Evolutionary conservation across 495 filamentous ascomycete species (phyloP).

Genomic region (Polyplosphaeria fusca): DNA sequence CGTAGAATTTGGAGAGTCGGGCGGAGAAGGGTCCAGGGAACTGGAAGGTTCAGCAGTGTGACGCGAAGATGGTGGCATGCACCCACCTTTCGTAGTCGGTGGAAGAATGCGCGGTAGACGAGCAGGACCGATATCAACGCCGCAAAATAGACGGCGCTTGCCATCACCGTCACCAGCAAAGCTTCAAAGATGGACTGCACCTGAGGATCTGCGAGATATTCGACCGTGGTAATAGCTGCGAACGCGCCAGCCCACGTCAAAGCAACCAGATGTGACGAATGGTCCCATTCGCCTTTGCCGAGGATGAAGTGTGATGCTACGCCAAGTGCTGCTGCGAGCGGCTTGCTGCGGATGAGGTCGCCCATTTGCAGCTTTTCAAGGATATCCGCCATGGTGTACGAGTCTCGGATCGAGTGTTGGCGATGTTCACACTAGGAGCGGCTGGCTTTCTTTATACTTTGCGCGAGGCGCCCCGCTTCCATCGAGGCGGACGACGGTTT

Average conservation of each 20-base stretch:
- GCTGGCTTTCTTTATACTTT: no score
- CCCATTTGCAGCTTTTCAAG: background rate
- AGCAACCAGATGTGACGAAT: constrained; percentile 1
- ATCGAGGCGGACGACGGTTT: no score
- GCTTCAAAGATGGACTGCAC: constrained; percentile 1
- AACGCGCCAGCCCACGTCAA: background rate
- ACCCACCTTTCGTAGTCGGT: constrained; percentile 20
- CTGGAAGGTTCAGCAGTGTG: constrained; percentile 1
- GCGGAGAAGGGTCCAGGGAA: constrained; percentile 28
- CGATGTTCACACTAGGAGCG: no score
- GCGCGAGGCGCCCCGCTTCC: no score
- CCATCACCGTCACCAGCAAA: background rate
- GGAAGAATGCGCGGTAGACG: constrained; percentile 29
- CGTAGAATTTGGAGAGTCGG: constrained; percentile 16
- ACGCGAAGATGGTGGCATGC: background rate
- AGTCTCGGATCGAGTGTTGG: no score
- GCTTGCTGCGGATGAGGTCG: constrained; percentile 15
- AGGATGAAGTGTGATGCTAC: constrained; percentile 7
- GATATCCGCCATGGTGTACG: constrained; percentile 2
- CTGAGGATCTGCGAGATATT: constrained; percentile 4
- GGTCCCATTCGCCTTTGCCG: constrained; percentile 12
- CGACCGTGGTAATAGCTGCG: background rate
- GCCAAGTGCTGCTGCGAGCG: constrained; percentile 4
- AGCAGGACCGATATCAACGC: constrained; percentile 18
- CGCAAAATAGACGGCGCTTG: constrained; percentile 11